phyloP scores from a whole-genome alignment of 2,329 filamentous ascomycete genomes.

The Bipolaris oryzae region DNA sequence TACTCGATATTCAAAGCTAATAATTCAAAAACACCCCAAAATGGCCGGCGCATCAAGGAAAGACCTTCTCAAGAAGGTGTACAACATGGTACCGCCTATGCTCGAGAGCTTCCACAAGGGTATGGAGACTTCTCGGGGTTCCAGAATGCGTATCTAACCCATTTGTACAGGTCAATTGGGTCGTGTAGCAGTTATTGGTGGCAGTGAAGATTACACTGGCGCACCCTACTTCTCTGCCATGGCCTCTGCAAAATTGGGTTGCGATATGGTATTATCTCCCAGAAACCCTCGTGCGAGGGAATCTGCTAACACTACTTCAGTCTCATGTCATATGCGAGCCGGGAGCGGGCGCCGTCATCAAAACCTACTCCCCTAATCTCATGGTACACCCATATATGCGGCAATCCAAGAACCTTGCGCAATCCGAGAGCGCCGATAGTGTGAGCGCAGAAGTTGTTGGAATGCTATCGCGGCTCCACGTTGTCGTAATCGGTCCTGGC shows the following conservation, averaged over 20 bases:
- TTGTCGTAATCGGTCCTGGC: slow-evolving; percentile 90
- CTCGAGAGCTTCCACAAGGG: slow-evolving; percentile 96
- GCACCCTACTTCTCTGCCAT: slow-evolving; percentile 98
- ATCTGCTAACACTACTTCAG: slow-evolving; percentile 52
- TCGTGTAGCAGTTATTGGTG: slow-evolving; percentile 89
- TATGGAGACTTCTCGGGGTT: slow-evolving; percentile 42
- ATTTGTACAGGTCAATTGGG: slow-evolving; percentile 77
- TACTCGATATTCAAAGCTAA: neutral
- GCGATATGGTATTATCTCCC: slow-evolving; percentile 73
- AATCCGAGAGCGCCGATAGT: slow-evolving; percentile 63
- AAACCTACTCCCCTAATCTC: slow-evolving; percentile 95
- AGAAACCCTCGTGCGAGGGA: slow-evolving; percentile 1
- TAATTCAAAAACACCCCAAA: slow-evolving; percentile 10
- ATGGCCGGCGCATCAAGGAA: slow-evolving; percentile 68
- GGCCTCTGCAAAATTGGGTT: slow-evolving; percentile 88
- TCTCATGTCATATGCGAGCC: slow-evolving; percentile 96
- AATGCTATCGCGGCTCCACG: slow-evolving; percentile 86
- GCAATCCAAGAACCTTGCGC: slow-evolving; percentile 66
- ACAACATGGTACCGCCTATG: slow-evolving; percentile 92
- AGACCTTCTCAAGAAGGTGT: slow-evolving; percentile 78
- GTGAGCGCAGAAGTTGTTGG: slow-evolving; percentile 73
- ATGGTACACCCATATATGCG: slow-evolving; percentile 99
- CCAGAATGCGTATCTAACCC: slow-evolving; percentile 18
- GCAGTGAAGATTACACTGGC: slow-evolving; percentile 94
- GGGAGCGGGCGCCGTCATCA: slow-evolving; percentile 82